Evolutionary conservation across 2,329 filamentous ascomycete species (phyloP), one percentile per base, ranked within the genome.

Genomic region (Didymella lethalis): DNA sequence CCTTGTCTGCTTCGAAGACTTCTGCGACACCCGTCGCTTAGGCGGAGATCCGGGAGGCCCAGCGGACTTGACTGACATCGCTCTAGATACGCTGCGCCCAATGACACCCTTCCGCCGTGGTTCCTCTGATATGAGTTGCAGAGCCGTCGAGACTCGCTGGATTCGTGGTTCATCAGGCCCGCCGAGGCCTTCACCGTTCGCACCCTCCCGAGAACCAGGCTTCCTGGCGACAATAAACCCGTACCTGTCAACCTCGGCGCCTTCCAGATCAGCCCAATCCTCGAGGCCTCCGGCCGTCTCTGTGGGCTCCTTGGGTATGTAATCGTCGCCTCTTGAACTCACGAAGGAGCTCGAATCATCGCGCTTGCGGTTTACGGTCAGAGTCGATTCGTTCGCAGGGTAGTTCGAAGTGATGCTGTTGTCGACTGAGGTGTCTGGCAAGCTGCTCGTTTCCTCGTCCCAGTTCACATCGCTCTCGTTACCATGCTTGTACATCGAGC

Each of bases 241-340:
- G 70, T 89, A 89, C 59, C 87, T 81, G 71, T 89, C 87, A 3
- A 89, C 85, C 61, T 88, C 83, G 14, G 78, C 83, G 6, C 80
- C 84, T 18, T 83, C 79, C 11, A 89, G 76, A 71, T 88, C 82
- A 59, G 85, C 81, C 86, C 86, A 89, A 64, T 89, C 86, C 63
- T 89, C 87, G 48, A 88, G 82, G 2, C 87, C 87, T 7, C 87
- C 87, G 23, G 86, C 86, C 31, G 84, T 74, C 73, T 89, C 87
- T 48, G 80, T 78, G 11, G 82, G 78, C 62, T 87, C 83, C 63
- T 82, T 80, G 48, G 78, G 75, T 56, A 83, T 80, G 31, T 53
- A 63, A 48, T 66, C 71, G 47, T 59, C 68, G 31, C 64, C 64
- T 48, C 64, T 67, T 7, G 71, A 73, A 56, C 71, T 74, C 26